Evolutionary conservation across 352 stramenopile species (phyloP), one percentile per base, ranked within the genome.

Genomic region (Phytophthora pinifolia): DNA sequence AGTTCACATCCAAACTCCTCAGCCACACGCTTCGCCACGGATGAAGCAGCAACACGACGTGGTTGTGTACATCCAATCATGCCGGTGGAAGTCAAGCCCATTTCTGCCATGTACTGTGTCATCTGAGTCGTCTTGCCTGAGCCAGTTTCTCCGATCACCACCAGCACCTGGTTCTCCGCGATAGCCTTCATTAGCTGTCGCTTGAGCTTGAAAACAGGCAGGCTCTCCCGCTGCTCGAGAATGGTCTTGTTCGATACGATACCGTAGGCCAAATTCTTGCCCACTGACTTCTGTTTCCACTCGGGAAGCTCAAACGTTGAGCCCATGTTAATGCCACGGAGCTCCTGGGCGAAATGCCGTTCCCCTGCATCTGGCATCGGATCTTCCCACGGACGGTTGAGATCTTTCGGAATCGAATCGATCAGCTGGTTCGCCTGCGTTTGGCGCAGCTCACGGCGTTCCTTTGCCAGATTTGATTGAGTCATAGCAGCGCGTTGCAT

Each of bases 51-150:
- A 13, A 99, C 96, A 74, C 97, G 90, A 62, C 98, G 86, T 9
- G 97, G 97, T 76, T 99, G 98, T 14, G 97, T 99, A 60, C 96
- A 99, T 0, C 98, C 88, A 49, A 99, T 98, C 14, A 98, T 97
- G 3, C 86, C 94, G 22, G 88, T 93, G n/a, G 94, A 96, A n/a
- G 92, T 98, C 2, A 98, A 71, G 0, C 96, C 97, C 72, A 98
- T 93, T 72, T 99, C 97, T 12, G 90, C 92, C 83, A 99, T 97
- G 70, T 99, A 99, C 70, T 99, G 98, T 4, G 97, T 99, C 94
- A 99, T 98, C 69, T 99, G 97, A 4, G 97, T 99, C 4, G 97
- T 99, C 69, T 99, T 99, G 32, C 97, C 97, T 1, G 79, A 97
- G 3, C 98, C 98, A 0, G 97, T 99, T 64, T 99, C 98, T 43